These are phyloP conservation scores for Salix dunnii DNA, from an alignment of 345 rosid genomes.

Conservation along the genomic window DNA sequence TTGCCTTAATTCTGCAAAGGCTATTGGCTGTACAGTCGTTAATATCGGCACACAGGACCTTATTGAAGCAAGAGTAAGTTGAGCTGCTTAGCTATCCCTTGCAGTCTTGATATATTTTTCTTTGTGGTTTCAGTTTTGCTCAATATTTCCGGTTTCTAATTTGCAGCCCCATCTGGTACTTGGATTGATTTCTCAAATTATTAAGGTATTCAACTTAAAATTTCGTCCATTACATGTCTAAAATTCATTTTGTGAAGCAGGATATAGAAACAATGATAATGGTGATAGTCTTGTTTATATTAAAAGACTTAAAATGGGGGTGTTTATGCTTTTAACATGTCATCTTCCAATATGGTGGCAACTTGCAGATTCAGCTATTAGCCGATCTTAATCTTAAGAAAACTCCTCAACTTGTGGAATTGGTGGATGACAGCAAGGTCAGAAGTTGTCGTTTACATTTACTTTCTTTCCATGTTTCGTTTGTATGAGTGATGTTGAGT, in stretches of 20 bases:
- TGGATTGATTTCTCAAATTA: conserved; percentile 93
- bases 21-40: conserved; percentile 97
- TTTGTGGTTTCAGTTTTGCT: conserved; percentile 14
- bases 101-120: conserved; percentile 2
- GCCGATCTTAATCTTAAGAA: conserved; percentile 92
- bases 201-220: conserved; percentile 57
- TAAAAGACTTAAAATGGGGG: background rate
- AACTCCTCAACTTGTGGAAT: conserved; percentile 88
- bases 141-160: conserved; percentile 8
- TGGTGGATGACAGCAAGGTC: conserved; percentile 82
- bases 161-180: conserved; percentile 88
- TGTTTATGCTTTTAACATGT: background rate
- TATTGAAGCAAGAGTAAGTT: conserved; percentile 89
- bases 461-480: background rate
- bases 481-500: background rate
- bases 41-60: conserved; percentile 94
- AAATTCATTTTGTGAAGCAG: background rate
- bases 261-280: conserved; percentile 3
- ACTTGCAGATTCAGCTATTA: conserved; percentile 78
- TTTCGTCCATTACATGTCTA: conserved; percentile 1
- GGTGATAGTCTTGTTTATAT: background rate
- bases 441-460: conserved; percentile 3
- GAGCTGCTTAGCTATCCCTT: background rate
- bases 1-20: conserved; percentile 95
- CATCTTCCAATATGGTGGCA: background rate